A percentile compares a stretch with the other conserved stretches of the same genome.
Evolutionary conservation across 139 green algal genomes (phyloP).

Genomic region (Pseudopediastrum boryanum): DNA sequence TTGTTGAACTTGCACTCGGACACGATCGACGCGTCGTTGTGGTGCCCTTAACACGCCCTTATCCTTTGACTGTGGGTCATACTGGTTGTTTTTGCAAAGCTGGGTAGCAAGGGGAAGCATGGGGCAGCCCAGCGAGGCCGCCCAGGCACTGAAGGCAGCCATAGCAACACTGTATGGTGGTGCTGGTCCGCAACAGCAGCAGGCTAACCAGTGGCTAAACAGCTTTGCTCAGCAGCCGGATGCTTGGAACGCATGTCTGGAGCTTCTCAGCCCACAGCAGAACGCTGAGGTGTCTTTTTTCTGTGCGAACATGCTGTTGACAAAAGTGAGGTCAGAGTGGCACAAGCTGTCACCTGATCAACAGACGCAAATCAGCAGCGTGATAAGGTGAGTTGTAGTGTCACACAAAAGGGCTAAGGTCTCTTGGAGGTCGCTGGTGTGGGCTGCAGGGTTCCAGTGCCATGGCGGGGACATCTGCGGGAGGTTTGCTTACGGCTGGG

Average conservation of each 20-base stretch:
- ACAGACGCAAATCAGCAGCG: conserved; percentile 12
- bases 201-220: conserved; percentile 65
- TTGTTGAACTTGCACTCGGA: no score
- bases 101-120: no score
- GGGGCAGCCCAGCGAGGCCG: no score
- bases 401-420: background rate
- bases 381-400: conserved; percentile 30
- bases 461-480: background rate
- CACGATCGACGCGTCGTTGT: no score
- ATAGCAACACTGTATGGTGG: conserved; percentile 52
- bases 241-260: conserved; percentile 58
- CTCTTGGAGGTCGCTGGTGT: background rate
- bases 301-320: conserved; percentile 56
- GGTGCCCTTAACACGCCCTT: no score
- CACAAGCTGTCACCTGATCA: conserved; percentile 43
- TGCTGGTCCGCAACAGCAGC: conserved; percentile 11
- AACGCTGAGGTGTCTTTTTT: conserved; percentile 62
- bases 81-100: no score
- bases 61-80: no score
- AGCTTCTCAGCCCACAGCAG: conserved; percentile 40
- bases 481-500: conserved; percentile 1
- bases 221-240: conserved; percentile 38
- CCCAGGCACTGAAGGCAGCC: no score
- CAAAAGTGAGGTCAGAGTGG: conserved; percentile 65
- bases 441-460: background rate